Conservation (phyloP, 179 eudicot species). For the Camellia oleifera region DNA sequence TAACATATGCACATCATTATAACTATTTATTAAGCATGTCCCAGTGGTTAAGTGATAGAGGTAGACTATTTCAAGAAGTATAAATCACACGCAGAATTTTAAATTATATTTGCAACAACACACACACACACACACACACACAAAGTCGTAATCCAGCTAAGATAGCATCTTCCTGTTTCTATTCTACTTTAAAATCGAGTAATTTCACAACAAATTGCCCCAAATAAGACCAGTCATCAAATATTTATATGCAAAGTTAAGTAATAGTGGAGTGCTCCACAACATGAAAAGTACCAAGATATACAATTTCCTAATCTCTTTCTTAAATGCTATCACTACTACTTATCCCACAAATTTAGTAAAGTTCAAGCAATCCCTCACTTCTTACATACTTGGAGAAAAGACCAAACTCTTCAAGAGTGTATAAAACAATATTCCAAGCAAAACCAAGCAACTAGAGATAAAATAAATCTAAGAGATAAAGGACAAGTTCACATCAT, state of each 20-base stretch:
- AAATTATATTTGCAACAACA: slow-evolving; percentile 4
- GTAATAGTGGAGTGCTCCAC: background rate
- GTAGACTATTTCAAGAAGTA: background rate
- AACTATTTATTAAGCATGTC: background rate
- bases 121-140: no score
- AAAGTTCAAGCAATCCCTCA: background rate
- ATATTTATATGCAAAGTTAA: background rate
- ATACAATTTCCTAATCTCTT: background rate
- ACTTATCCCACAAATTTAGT: background rate
- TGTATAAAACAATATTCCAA: background rate
- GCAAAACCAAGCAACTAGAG: no score
- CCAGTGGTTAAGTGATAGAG: background rate
- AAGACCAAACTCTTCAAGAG: background rate
- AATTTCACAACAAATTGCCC: no score
- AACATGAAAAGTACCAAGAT: background rate
- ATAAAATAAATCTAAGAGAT: no score
- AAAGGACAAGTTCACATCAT: no score
- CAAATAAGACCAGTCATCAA: background rate
- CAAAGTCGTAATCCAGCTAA: background rate
- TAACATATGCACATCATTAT: background rate
- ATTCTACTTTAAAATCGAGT: background rate
- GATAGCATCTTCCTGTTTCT: background rate
- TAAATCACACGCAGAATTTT: background rate
- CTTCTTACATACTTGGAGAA: background rate
- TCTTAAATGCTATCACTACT: background rate